Base-by-base conservation (phyloP, 192 early-diverging fungal species). In the Pilaira anomala region DNA sequence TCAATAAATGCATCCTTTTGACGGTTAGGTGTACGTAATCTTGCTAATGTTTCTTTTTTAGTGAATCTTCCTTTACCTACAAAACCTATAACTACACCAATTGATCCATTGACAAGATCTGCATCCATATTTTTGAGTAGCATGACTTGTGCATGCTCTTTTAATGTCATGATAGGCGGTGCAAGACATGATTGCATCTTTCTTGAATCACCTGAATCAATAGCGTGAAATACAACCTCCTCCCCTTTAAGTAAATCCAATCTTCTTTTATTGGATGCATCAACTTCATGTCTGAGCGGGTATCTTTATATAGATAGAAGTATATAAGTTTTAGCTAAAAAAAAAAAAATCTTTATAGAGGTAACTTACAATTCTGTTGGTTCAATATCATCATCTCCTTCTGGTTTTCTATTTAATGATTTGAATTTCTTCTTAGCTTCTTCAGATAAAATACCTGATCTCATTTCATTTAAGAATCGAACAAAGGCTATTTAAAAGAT, bases 91-190 rank as follows among this genome's bases (percentile, higher is more conserved):
- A 83, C 75, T 2, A 91, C 76, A 16, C 92, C 92, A 40, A 87
- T 78, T n/a, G 85, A 87, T 56, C 92, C 92, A 66, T 94, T 94
- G 22, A 94, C 91, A 7, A 94, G 68, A 0, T 69, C 74, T 16
- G 66, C 53, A 3, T 81, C 80, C 24, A 87, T 69, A 61, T 92
- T 91, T 64, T 90, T 93, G 30, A 90, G 75, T 50, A 97, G 73
- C 90, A 93, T 94, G 1, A 97, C 95, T 66, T 95, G 95, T 2
- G 93, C 89, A 50, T 81, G 64, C 7, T 73, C 25, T 76, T 93
- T 93, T 21, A 97, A 70, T 49, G 83, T 78, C 7, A 97, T 76
- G 18, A 61, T 48, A 3, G 72, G 57, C 0, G 86, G 90, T 0
- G 91, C 89, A 19, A 78, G 66, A 62, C 85, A 85, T 3, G 73